Conservation (phyloP, 2,329 filamentous ascomycete species). For the Fusarium longipes region DNA sequence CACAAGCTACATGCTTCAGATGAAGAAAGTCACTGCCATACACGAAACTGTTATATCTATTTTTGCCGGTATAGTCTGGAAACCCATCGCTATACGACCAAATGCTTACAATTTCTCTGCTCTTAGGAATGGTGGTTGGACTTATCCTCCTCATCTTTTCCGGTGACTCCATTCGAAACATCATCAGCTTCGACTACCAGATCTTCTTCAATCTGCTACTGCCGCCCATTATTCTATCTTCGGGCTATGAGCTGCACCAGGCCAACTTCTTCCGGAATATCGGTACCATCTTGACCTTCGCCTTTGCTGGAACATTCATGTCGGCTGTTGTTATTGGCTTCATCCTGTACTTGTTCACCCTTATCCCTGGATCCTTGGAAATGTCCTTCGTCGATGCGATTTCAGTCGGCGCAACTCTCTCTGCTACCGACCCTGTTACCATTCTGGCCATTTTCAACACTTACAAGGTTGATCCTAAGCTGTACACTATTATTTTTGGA, state of each 20-base stretch:
- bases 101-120: slow-evolving; percentile 9
- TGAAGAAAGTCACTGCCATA: slow-evolving; percentile 95
- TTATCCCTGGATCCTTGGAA: slow-evolving; percentile 83
- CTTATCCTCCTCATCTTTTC: slow-evolving; percentile 85
- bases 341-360: slow-evolving; percentile 89
- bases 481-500: slow-evolving; percentile 98
- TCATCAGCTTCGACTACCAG: slow-evolving; percentile 97
- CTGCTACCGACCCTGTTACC: slow-evolving; percentile 96
- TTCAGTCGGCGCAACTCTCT: slow-evolving; percentile 94
- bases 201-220: slow-evolving; percentile 99
- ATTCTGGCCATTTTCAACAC: slow-evolving; percentile 99
- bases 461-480: slow-evolving; percentile 98
- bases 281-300: slow-evolving; percentile 95
- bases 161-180: slow-evolving; percentile 81
- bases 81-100: slow-evolving; percentile 35
- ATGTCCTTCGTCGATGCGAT: slow-evolving; percentile 96
- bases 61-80: slow-evolving; percentile 76
- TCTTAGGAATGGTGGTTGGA: slow-evolving; percentile 90
- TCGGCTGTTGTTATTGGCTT: slow-evolving; percentile 94
- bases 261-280: slow-evolving; percentile 99
- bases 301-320: slow-evolving; percentile 96
- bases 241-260: slow-evolving; percentile 96
- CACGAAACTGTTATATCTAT: slow-evolving; percentile 99
- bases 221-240: slow-evolving; percentile 97
- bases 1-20: slow-evolving; percentile 95